phyloP scores from a whole-genome alignment of 176 grass and related monocot genomes.

The Neostapfia colusana region DNA sequence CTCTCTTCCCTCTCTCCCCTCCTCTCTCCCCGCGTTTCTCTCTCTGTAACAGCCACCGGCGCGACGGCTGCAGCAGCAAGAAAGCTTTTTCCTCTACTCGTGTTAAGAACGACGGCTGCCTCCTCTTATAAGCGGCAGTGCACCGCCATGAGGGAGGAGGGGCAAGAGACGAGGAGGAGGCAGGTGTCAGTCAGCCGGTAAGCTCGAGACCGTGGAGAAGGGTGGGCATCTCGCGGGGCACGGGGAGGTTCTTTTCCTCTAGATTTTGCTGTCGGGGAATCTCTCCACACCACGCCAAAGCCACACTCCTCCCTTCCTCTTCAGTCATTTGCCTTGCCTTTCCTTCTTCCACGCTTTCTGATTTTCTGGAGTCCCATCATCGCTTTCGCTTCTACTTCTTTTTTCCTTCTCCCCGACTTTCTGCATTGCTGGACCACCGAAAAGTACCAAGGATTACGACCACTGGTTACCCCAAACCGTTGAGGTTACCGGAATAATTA shows the following conservation, averaged over 20 bases:
- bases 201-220: not conserved
- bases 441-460: not conserved
- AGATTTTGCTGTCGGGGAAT: conserved; percentile 94
- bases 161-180: not conserved
- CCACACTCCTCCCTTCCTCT: not conserved
- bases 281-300: conserved; percentile 34
- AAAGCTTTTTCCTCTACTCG: not conserved
- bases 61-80: not conserved
- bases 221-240: conserved; percentile 38
- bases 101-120: not conserved
- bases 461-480: not conserved
- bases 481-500: not conserved
- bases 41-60: not conserved
- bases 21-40: not conserved
- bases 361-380: not conserved
- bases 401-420: not conserved
- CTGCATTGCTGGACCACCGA: not conserved
- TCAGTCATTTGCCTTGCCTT: not conserved
- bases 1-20: not conserved
- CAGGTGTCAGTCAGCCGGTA: not conserved
- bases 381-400: not conserved
- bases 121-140: conserved; percentile 29
- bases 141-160: not conserved
- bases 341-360: too few species aligned
- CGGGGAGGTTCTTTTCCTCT: conserved; percentile 52